Base-by-base conservation (phyloP, 768 basidiomycete species). In the Phlebiopsis gigantea region DNA sequence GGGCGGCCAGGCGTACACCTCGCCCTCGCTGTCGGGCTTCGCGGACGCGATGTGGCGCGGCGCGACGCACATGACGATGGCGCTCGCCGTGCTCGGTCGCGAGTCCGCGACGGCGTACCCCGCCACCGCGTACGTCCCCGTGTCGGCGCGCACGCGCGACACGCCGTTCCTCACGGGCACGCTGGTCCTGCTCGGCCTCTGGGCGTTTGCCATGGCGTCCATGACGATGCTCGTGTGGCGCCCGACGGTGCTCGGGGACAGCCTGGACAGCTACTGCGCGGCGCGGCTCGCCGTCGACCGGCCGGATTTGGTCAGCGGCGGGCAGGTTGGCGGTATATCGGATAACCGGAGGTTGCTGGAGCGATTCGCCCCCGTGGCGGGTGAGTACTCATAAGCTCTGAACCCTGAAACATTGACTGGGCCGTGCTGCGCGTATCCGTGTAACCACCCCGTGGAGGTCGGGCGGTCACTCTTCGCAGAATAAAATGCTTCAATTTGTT, bases 141-240 rank as follows among this genome's bases (percentile, higher is more conserved):
- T 57, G 22, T 52, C 56, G 8, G 56, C 29, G 31, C 56, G 56
- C 56, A 57, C 39, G 39, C 56, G 56, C 3, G 17, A 41, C 41
- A n/a, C 28, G 2, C 14, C n/a, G 17, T 52, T 50, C 19, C 17
- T 44, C 22, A 3, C 14, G 4, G 30, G 15, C 9, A n/a, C 50
- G 14, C 6, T 25, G 21, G 17, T 12, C 34, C 10, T 45, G 9
- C 42, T 45, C 22, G 42, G 53, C 9, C 17, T 12, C 14, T 53
- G 51, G 51, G 31, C 25, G n/a, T 6, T 53, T 28, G 24, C 29
- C 10, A 31, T 57, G 26, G 41, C 25, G 12, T 21, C 12, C 25
- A 5, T 7, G 10, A 41, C 50, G 6, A n/a, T 15, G 9, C 10
- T 15, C n/a, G 8, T 39, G 50, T 28, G 17, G 17, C 22, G 56